phyloP scores from a whole-genome alignment of 495 filamentous ascomycete genomes.

The Penicilliopsis zonata region DNA sequence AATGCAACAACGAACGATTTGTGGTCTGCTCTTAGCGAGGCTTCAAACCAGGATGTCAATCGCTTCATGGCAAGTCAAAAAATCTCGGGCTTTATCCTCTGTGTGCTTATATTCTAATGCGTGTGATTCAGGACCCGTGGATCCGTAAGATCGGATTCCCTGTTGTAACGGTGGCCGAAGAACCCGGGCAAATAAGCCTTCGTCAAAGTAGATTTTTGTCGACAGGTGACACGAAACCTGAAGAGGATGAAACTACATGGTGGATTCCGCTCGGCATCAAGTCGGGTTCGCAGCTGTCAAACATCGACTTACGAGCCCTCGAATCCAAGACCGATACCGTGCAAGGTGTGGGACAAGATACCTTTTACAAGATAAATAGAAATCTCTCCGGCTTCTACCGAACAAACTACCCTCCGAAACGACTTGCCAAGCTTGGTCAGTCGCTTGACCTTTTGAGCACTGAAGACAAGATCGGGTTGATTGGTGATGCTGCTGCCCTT shows the following conservation, averaged over 20 bases:
- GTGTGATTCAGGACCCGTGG: slow-evolving; percentile 56
- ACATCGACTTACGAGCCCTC: slow-evolving; percentile 41
- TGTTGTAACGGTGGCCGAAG: slow-evolving; percentile 73
- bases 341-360: slow-evolving; percentile 53
- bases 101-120: slow-evolving; percentile 6
- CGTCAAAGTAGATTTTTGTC: slow-evolving; percentile 81
- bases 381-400: slow-evolving; percentile 85
- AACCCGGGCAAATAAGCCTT: slow-evolving; percentile 65
- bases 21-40: slow-evolving; percentile 81
- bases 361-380: slow-evolving; percentile 85
- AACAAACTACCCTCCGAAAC: slow-evolving; percentile 74
- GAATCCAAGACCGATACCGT: slow-evolving; percentile 64
- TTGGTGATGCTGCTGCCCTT: slow-evolving; percentile 85
- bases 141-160: slow-evolving; percentile 92
- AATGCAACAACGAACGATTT: slow-evolving; percentile 91
- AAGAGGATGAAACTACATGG: slow-evolving; percentile 89
- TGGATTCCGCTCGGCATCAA: slow-evolving; percentile 85
- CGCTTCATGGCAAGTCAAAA: slow-evolving; percentile 56
- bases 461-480: slow-evolving; percentile 82
- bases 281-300: slow-evolving; percentile 29
- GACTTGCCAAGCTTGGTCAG: slow-evolving; percentile 67
- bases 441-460: slow-evolving; percentile 60
- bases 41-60: slow-evolving; percentile 78
- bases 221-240: slow-evolving; percentile 79
- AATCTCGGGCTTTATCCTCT: not conserved